These are phyloP conservation scores for Xerocomellus amylosporus DNA, from an alignment of 768 basidiomycete genomes.

Conservation along the genomic window DNA sequence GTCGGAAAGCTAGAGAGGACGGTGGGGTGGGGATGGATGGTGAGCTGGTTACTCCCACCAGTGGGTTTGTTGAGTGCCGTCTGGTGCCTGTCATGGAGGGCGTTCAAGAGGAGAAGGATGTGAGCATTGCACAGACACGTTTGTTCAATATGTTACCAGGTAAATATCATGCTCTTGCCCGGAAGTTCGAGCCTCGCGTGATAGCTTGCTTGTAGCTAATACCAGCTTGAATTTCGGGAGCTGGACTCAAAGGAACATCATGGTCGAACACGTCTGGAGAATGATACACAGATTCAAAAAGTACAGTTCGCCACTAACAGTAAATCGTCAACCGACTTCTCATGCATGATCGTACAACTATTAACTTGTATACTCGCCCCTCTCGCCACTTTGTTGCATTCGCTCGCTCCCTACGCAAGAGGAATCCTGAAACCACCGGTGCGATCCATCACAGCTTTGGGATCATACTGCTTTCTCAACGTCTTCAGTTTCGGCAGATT, in stretches of 20 bases:
- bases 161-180: not conserved
- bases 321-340: not conserved
- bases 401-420: not conserved
- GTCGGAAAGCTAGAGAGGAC: conserved; percentile 42
- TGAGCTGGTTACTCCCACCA: conserved; percentile 64
- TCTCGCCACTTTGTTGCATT: not conserved
- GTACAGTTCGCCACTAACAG: too few species aligned
- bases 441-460: not conserved
- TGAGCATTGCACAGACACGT: not conserved
- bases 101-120: conserved; percentile 19
- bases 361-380: not conserved
- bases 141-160: not conserved
- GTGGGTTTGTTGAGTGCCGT: conserved; percentile 46
- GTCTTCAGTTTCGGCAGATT: not conserved
- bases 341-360: not conserved
- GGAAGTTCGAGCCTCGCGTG: not conserved
- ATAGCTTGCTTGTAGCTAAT: not conserved
- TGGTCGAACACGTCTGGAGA: not conserved
- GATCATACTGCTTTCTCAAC: not conserved
- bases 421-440: not conserved
- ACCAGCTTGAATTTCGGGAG: too few species aligned
- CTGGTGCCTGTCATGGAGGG: conserved; percentile 39
- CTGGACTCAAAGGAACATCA: not conserved
- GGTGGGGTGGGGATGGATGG: conserved; percentile 55
- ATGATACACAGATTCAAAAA: not conserved